Conservation (phyloP, 2,329 filamentous ascomycete species). For the Exophiala mesophila region DNA sequence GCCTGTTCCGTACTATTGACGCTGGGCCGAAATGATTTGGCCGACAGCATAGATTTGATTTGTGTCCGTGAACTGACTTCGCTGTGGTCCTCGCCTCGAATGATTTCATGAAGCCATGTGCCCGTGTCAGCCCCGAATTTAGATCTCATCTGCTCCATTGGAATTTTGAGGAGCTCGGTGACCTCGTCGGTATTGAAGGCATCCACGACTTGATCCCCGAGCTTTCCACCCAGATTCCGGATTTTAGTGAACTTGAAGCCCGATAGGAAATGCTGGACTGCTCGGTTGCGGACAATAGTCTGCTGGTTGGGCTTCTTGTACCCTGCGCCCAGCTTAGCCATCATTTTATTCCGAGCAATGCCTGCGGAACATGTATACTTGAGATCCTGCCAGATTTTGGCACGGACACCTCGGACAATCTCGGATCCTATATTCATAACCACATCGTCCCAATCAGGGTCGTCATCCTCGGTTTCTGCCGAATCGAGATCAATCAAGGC, state of each 20-base stretch:
- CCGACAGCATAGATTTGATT: conserved; percentile 95
- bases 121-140: conserved; percentile 81
- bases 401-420: conserved; percentile 73
- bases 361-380: conserved; percentile 91
- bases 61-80: conserved; percentile 88
- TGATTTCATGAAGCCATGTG: conserved; percentile 75
- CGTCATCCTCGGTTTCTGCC: conserved; percentile 65
- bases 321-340: conserved; percentile 87
- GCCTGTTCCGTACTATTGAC: conserved; percentile 77
- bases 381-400: conserved; percentile 62
- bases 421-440: conserved; percentile 81
- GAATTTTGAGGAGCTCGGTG: conserved; percentile 65
- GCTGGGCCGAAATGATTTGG: conserved; percentile 85
- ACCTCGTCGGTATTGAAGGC: conserved; percentile 77
- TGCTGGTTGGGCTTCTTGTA: conserved; percentile 93
- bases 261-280: conserved; percentile 70
- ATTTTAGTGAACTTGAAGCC: conserved; percentile 94
- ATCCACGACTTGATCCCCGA: conserved; percentile 80
- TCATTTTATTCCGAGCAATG: conserved; percentile 85
- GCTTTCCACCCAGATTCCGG: conserved; percentile 87
- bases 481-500: conserved; percentile 74
- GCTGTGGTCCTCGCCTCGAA: conserved; percentile 78
- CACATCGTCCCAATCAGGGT: conserved; percentile 96
- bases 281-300: conserved; percentile 85
- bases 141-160: conserved; percentile 70